Base-by-base conservation (phyloP, 495 filamentous ascomycete species). In the Penicillium alfredii region DNA sequence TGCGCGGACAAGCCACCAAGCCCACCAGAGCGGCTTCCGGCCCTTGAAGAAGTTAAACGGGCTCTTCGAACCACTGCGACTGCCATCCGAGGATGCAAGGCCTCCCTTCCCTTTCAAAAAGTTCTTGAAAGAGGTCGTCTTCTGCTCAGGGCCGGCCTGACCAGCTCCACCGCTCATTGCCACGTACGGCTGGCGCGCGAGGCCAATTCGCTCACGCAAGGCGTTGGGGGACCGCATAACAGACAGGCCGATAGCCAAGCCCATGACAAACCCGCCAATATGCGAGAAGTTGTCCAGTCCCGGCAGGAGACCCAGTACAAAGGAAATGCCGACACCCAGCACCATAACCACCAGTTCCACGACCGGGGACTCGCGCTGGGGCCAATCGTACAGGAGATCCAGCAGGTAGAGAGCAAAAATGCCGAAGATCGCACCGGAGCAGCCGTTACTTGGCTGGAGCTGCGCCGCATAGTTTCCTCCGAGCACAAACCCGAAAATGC, bases 241-340 rank as follows among this genome's bases (percentile, higher is more conserved):
- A 45, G 81, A 88, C 21, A 97, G 66, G 4, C 92, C 92, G 15
- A 96, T 73, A 4, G 81, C 82, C 10, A 98, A 62, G 0, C 92
- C 92, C 81, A 94, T 92, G 33, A 94, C 63, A 55, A 98, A 96
- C 6, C 92, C 92, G 21, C 92, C 92, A 41, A 98, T 94, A 51
- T 98, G 92, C 15, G 84, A 81, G 64, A 98, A 98, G 61, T 98
- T 98, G 66, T 98, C 92, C 27, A 98, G 63, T 6, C 88, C 90
- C 0, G 92, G 92, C 1, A 98, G 76, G 12, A 98, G 76, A 21
- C 92, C 92, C 8, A 98, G 75, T 3, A 89, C 86, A 50, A 98
- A 95, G 1, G 88, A 88, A 38, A 98, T 84, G 38, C 75, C 68
- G 26, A 97, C 77, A 50, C 93, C 87, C 35, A 96, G 58, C 23